Conservation (phyloP, 2,329 filamentous ascomycete genomes). For the Davidsoniella virescens region DNA sequence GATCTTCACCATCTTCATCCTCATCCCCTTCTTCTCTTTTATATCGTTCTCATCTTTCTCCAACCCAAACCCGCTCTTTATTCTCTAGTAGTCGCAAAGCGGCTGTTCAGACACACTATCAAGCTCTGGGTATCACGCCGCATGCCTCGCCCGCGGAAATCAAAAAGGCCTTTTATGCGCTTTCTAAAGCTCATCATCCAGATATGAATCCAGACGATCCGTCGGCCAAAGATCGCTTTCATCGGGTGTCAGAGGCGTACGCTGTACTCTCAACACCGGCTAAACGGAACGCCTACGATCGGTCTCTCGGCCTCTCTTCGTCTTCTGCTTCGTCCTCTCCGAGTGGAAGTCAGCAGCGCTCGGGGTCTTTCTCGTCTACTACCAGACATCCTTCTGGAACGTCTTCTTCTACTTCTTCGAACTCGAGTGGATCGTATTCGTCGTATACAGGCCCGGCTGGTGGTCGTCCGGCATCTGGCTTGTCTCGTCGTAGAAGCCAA, state of each 20-base stretch:
- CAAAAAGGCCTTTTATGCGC: conserved; percentile 84
- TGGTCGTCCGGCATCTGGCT: conserved; percentile 61
- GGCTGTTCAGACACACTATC: conserved; percentile 50
- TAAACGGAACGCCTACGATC: conserved; percentile 71
- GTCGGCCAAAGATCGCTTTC: conserved; percentile 56
- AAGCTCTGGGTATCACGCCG: conserved; percentile 55
- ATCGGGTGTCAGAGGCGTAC: conserved; percentile 74
- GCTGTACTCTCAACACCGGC: conserved; percentile 52
- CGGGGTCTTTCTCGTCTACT: too few relatives aligned
- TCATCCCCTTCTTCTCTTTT: neutral
- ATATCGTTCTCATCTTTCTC: too few relatives aligned
- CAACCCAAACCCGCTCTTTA: conserved; percentile 12
- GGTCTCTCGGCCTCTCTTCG: conserved; percentile 33
- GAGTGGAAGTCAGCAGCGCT: conserved; percentile 14
- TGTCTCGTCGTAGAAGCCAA: conserved; percentile 57
- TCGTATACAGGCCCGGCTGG: conserved; percentile 45
- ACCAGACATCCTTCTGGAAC: neutral
- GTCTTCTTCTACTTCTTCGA: conserved; percentile 14
- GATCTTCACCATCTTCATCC: neutral
- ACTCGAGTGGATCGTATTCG: conserved; percentile 32
- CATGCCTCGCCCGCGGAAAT: conserved; percentile 61
- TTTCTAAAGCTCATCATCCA: conserved; percentile 85
- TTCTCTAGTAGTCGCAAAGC: conserved; percentile 13
- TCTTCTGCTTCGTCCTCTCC: conserved; percentile 15
- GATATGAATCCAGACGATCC: conserved; percentile 74